A percentile compares a stretch with the other conserved stretches of the same genome.
These are phyloP conservation scores for Peltaster fructicola DNA, from an alignment of 2,329 filamentous ascomycete genomes.

Conservation along the genomic window DNA sequence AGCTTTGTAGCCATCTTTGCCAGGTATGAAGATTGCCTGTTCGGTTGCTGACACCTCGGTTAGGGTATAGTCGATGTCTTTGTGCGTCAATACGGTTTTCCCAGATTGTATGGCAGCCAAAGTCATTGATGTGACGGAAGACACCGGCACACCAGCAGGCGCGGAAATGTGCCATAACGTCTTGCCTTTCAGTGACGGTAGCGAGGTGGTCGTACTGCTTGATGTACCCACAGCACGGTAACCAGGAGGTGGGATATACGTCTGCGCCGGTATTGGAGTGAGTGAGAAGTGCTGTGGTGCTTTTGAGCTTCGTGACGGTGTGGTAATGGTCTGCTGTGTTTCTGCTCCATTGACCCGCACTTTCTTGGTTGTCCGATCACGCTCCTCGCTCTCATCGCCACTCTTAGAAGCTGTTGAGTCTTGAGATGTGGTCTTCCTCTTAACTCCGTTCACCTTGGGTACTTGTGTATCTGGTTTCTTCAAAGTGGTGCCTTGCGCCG, in stretches of 20 bases:
- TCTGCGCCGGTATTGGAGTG: conserved; percentile 8
- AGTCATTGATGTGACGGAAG: conserved; percentile 45
- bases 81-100: conserved; percentile 41
- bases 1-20: conserved; percentile 13
- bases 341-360: too few species aligned
- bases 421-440: conserved; percentile 9
- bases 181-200: conserved; percentile 47
- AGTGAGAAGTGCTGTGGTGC: too few species aligned
- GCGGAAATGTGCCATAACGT: conserved; percentile 69
- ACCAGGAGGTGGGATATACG: conserved; percentile 21
- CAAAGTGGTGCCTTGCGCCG: conserved; percentile 2
- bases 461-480: conserved; percentile 4
- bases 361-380: too few species aligned
- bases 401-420: too few species aligned
- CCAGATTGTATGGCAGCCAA: conserved; percentile 39
- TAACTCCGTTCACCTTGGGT: conserved; percentile 14
- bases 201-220: conserved; percentile 19
- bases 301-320: too few species aligned
- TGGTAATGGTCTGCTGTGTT: too few species aligned
- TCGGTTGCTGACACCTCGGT: conserved; percentile 7
- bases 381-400: too few species aligned
- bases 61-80: conserved; percentile 40
- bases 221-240: conserved; percentile 31
- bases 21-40: conserved; percentile 10
- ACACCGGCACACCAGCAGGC: conserved; percentile 51